Base-by-base conservation (phyloP, 2,329 filamentous ascomycete species). In the Monosporascus sp. region DNA sequence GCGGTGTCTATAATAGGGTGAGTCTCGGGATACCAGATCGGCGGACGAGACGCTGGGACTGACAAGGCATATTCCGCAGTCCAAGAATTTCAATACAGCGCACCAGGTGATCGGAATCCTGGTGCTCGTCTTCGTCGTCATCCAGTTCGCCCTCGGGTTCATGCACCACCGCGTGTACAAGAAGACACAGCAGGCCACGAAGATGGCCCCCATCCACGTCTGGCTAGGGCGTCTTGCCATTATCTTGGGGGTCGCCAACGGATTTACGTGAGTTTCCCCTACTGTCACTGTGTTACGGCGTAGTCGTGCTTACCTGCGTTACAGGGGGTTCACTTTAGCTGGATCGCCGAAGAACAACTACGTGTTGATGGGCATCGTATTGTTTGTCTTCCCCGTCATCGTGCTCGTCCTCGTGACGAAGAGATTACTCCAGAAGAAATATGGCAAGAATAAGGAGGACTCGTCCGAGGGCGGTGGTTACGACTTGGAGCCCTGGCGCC, bases 81-180 rank as follows among this genome's bases (percentile, higher is more conserved):
- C 80, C 18, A 78, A 75, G 49, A 68, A 69, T 9, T 81, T 82
- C 66, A 74, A 73, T 45, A 74, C 74, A 1, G 67, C 74, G 8
- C 83, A 86, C 61, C 82, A 86, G 61, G 72, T 86, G 49, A 69
- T 87, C 53, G 83, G 83, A 8, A 72, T 82, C 53, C 63, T 85
- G 17, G 68, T 83, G 39, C 70, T 81, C 46, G 67, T 74, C 44
- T 73, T 78, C 49, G 67, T 84, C 50, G 64, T 86, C 17, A 69
- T 63, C 5, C 81, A 85, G 60, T 77, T 82, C 54, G 65, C 70
- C 2, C 64, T 86, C 15, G 83, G 83, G 27, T 72, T 79, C 56
- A 58, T 82, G 52, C 79, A 85, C 58, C 82, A 85, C 60, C 70
- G 74, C 47, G 71, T 77, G 38, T 82, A 73, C 65, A 78, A 75